Evolutionary conservation across 257 asterid species (phyloP), one percentile per base, ranked within the genome.

Genomic region (Hygrophila difformis): DNA sequence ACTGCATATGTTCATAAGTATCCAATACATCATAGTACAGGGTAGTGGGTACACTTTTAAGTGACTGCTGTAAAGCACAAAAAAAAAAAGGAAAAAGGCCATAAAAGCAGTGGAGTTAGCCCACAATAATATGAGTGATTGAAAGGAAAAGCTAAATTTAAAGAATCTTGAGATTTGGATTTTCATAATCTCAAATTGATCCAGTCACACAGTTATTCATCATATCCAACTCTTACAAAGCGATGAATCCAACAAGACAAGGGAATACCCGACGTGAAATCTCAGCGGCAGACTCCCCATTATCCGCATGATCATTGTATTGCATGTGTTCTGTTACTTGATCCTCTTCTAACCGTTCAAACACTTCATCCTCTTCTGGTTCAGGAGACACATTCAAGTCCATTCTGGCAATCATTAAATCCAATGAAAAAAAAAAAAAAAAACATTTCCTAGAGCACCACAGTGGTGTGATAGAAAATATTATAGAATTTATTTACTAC

Each of bases 311-410:
- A 51, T 77, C 83, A 41, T 48, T 60, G 65, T 56, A 82, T 37
- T 54, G 68, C 33, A 59, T 57, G 12, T 50, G 78, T 49, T 68
- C 82, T 6, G 44, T 68, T n/a, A 18, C 76, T 44, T 61, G 68
- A 55, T 80, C 95, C 54, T 76, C 93, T 69, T 77, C 84, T 3
- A 73, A 72, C 28, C 75, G 75, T 47, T 61, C 81, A 31, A 57
- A 63, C 68, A 70, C 89, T 41, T 83, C 97, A 35, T 91, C 96
- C 10, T 86, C 95, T 66, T 91, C 97, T 42, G 94, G 99, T 65
- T 68, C 77, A 13, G 97, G 99, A 44, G 87, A 74, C 44, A 61
- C 99, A 76, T 91, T 91, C 72, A 91, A 77, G 76, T 86, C 99
- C 99, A 91, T 91, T 69, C 84, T 74, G 64, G 61, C 70, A 59